A percentile compares a stretch with the other conserved stretches of the same genome.
Evolutionary conservation across 805 yeast species (phyloP).

Genomic region (Myxozyma nipponensis): DNA sequence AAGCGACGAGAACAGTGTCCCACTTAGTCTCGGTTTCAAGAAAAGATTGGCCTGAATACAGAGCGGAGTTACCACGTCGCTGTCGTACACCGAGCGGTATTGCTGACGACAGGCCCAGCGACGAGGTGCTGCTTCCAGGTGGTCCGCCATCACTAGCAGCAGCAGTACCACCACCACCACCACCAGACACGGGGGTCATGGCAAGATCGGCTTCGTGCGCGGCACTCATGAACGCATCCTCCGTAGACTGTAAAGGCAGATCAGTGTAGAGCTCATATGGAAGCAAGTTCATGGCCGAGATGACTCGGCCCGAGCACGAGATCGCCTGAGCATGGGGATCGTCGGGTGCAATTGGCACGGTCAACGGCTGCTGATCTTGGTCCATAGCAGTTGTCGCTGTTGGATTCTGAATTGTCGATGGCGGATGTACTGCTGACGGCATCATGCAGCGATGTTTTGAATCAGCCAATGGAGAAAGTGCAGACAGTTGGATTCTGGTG

Average conservation of each 20-base stretch:
- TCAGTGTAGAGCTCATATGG: slow-evolving; percentile 25
- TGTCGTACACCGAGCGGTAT: slow-evolving; percentile 17
- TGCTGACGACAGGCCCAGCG: not conserved
- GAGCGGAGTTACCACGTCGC: slow-evolving; percentile 75
- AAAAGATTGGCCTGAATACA: slow-evolving; percentile 69
- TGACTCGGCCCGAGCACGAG: slow-evolving; percentile 27
- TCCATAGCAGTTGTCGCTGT: too few relatives aligned
- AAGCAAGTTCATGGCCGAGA: slow-evolving; percentile 25
- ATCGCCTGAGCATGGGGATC: slow-evolving; percentile 15
- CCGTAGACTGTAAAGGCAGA: slow-evolving; percentile 1
- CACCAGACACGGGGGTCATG: not conserved
- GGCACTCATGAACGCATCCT: slow-evolving; percentile 2
- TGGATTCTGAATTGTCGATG: too few relatives aligned
- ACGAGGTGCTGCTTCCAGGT: not conserved
- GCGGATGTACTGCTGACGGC: too few relatives aligned
- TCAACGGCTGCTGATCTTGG: too few relatives aligned
- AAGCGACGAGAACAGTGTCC: slow-evolving; percentile 85
- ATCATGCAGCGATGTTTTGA: too few relatives aligned
- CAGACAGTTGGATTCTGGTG: too few relatives aligned
- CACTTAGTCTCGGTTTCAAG: slow-evolving; percentile 59
- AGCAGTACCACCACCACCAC: not conserved
- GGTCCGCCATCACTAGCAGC: not conserved
- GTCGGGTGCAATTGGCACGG: slow-evolving; percentile 1
- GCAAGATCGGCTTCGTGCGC: not conserved
- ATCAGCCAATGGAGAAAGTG: too few relatives aligned